Evolutionary conservation across 331 rosid genomes (phyloP).

Genomic region (Saraca asoca): DNA sequence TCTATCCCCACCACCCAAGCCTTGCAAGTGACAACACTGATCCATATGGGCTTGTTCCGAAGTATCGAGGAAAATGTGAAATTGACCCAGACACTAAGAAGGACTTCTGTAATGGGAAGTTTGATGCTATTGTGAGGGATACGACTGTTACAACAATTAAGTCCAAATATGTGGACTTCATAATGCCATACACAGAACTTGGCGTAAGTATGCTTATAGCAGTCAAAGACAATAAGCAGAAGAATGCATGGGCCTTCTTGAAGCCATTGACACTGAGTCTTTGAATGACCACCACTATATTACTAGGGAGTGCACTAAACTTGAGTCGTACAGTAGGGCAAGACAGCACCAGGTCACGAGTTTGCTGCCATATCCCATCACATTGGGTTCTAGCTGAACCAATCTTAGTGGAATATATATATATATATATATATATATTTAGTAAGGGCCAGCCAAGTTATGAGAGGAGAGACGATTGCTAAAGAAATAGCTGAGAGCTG

Average conservation of each 20-base stretch:
- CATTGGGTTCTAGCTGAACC: no score
- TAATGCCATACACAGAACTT: conserved; percentile 49
- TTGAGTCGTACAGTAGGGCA: no score
- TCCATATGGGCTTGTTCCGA: conserved; percentile 79
- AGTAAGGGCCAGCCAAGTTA: no score
- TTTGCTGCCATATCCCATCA: no score
- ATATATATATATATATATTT: no score
- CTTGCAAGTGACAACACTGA: conserved; percentile 65
- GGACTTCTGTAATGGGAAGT: conserved; percentile 84
- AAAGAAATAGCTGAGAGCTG: no score
- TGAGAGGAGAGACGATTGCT: no score
- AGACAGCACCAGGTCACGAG: no score
- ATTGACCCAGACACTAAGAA: conserved; percentile 81
- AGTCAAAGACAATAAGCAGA: not conserved
- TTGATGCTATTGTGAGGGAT: conserved; percentile 44
- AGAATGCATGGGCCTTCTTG: conserved; percentile 50
- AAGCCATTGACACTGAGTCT: conserved; percentile 42
- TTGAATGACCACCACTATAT: conserved; percentile 33
- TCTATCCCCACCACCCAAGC: conserved; percentile 94
- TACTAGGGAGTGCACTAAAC: no score
- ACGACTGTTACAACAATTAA: conserved; percentile 42
- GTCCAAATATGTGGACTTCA: conserved; percentile 37
- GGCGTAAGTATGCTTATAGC: conserved; percentile 43
- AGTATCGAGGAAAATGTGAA: conserved; percentile 95
- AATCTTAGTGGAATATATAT: no score